phyloP scores from a whole-genome alignment of 768 basidiomycete genomes.

The Amanita muscaria region DNA sequence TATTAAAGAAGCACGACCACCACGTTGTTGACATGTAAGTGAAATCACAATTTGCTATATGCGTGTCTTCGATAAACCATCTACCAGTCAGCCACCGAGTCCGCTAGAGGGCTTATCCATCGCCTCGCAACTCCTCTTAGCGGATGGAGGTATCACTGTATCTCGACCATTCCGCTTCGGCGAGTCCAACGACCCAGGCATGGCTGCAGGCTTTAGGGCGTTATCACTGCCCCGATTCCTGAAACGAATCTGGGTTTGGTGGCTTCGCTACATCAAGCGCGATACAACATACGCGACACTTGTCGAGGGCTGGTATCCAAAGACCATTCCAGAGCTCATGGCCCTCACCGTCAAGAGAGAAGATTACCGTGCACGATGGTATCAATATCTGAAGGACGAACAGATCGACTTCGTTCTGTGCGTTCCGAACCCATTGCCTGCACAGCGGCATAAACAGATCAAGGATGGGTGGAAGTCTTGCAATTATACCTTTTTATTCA shows the following conservation, averaged over 20 bases:
- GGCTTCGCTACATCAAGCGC: conserved; percentile 39
- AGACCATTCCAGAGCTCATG: conserved; percentile 38
- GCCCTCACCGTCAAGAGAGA: conserved; percentile 39
- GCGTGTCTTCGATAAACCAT: background rate
- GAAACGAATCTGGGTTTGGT: conserved; percentile 40
- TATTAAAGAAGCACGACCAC: conserved; percentile 38
- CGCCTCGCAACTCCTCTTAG: conserved; percentile 42
- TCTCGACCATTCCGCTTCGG: conserved; percentile 25
- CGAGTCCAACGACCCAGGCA: conserved; percentile 44
- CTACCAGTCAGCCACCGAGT: conserved; percentile 31
- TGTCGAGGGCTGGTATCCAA: conserved; percentile 36
- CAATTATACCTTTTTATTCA: conserved; percentile 56
- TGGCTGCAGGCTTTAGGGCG: conserved; percentile 28
- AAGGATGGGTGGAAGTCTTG: conserved; percentile 42
- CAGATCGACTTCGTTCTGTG: conserved; percentile 47
- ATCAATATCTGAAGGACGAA: conserved; percentile 30
- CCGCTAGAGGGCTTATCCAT: conserved; percentile 47
- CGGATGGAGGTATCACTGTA: conserved; percentile 38
- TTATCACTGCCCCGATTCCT: conserved; percentile 38
- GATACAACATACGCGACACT: conserved; percentile 48
- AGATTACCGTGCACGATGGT: conserved; percentile 33
- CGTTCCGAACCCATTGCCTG: conserved; percentile 49
- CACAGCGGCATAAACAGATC: conserved; percentile 46
- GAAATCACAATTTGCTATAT: background rate
- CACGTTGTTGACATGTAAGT: conserved; percentile 39